Conservation (phyloP, 2,329 filamentous ascomycete species). For the Fusarium subtropicale region DNA sequence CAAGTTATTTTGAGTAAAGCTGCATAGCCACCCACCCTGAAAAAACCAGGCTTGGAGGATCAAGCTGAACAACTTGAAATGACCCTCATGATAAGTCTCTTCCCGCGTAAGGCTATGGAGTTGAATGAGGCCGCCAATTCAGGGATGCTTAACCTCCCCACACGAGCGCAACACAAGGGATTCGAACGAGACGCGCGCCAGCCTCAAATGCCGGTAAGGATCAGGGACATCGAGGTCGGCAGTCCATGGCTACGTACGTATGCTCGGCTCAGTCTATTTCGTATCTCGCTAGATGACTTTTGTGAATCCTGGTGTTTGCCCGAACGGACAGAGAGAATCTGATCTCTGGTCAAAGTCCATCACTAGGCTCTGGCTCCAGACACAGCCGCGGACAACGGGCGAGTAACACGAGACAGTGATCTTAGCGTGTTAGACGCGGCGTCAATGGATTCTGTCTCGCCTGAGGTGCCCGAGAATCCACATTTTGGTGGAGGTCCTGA, state of each 20-base stretch:
- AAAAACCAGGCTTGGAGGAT: background rate
- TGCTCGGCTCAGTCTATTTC: constrained; percentile 11
- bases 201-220: constrained; percentile 33
- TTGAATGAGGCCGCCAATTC: constrained; percentile 34
- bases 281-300: constrained; percentile 8
- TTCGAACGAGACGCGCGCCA: constrained; percentile 32
- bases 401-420: constrained; percentile 46
- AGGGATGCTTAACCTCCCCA: constrained; percentile 15
- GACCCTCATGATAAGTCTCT: background rate
- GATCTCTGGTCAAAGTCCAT: constrained; percentile 2
- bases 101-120: constrained; percentile 13
- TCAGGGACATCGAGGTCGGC: constrained; percentile 26
- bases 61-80: constrained; percentile 7
- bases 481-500: constrained; percentile 21
- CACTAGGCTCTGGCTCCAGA: constrained; percentile 30
- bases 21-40: constrained; percentile 9
- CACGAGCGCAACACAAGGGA: constrained; percentile 23
- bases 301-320: background rate
- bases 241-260: constrained; percentile 15
- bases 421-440: constrained; percentile 51
- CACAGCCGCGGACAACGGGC: constrained; percentile 49
- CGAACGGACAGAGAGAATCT: constrained; percentile 15
- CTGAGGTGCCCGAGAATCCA: constrained; percentile 38
- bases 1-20: constrained; percentile 9
- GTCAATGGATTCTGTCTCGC: constrained; percentile 48